phyloP scores from a whole-genome alignment of 129 eudicot genomes.

The Rutidosis leptorrhynchoides region DNA sequence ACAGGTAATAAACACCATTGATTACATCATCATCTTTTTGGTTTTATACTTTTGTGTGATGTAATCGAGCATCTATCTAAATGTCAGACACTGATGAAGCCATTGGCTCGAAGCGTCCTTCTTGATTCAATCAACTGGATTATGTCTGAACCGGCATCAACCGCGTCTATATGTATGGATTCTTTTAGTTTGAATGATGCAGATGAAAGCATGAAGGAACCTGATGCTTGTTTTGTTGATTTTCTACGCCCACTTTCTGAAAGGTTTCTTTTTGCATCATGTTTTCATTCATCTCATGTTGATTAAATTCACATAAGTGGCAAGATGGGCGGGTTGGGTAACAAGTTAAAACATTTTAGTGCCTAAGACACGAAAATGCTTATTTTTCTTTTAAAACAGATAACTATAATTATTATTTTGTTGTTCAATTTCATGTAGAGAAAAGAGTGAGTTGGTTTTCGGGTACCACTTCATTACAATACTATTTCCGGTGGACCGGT shows the following conservation, averaged over 20 bases:
- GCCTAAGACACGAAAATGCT: not conserved
- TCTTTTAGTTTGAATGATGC: constrained; percentile 48
- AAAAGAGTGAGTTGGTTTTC: constrained; percentile 59
- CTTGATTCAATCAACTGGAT: constrained; percentile 86
- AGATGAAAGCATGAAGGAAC: constrained; percentile 45
- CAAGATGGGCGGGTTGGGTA: not conserved
- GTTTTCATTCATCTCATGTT: constrained; percentile 1
- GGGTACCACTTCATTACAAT: constrained; percentile 71
- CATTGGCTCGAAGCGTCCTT: constrained; percentile 65
- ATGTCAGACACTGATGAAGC: constrained; percentile 57
- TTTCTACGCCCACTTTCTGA: constrained; percentile 63
- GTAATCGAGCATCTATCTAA: not conserved
- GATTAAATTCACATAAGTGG: not conserved
- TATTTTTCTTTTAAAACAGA: not conserved
- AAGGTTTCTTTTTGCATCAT: constrained; percentile 44
- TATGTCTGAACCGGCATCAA: constrained; percentile 73
- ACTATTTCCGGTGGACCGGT: constrained; percentile 82
- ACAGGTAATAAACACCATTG: constrained; percentile 43
- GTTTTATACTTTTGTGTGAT: not conserved
- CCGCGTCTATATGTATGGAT: constrained; percentile 62
- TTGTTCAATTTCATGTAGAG: constrained; percentile 41
- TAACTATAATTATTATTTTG: too few relatives aligned
- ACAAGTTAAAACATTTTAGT: not conserved
- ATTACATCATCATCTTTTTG: not conserved
- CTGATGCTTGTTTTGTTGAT: constrained; percentile 58